phyloP scores from a whole-genome alignment of 2,329 filamentous ascomycete genomes.

The Curvularia eragrostidis region DNA sequence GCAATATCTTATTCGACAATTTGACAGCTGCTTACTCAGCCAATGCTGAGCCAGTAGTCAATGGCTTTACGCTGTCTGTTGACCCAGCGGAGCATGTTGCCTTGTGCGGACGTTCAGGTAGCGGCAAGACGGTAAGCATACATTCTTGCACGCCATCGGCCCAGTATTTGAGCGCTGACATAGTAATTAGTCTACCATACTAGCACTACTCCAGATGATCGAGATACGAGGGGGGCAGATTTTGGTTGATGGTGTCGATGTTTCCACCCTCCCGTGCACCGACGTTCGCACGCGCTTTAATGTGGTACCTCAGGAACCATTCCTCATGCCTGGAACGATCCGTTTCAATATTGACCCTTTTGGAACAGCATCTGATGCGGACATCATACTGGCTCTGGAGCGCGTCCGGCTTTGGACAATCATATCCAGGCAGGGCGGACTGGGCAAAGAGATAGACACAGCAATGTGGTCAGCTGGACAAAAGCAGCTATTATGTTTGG shows the following conservation, averaged over 20 bases:
- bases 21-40: background rate
- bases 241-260: constrained; percentile 56
- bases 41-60: background rate
- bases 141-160: background rate
- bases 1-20: background rate
- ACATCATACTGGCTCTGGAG: constrained; percentile 49
- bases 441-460: background rate
- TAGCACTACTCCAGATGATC: background rate
- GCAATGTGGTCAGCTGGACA: constrained; percentile 73
- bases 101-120: constrained; percentile 2
- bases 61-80: background rate
- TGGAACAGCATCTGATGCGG: constrained; percentile 38
- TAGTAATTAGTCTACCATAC: constrained; percentile 15
- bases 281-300: constrained; percentile 52
- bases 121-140: constrained; percentile 3
- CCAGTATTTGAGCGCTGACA: background rate
- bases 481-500: constrained; percentile 62
- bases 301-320: constrained; percentile 58
- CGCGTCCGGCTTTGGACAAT: constrained; percentile 52
- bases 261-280: constrained; percentile 50
- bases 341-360: constrained; percentile 57
- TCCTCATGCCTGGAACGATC: constrained; percentile 55
- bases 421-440: background rate
- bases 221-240: constrained; percentile 32
- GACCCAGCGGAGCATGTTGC: constrained; percentile 1